Base-by-base conservation (phyloP, 2,329 filamentous ascomycete species). In the Teratosphaeria zuluensis region DNA sequence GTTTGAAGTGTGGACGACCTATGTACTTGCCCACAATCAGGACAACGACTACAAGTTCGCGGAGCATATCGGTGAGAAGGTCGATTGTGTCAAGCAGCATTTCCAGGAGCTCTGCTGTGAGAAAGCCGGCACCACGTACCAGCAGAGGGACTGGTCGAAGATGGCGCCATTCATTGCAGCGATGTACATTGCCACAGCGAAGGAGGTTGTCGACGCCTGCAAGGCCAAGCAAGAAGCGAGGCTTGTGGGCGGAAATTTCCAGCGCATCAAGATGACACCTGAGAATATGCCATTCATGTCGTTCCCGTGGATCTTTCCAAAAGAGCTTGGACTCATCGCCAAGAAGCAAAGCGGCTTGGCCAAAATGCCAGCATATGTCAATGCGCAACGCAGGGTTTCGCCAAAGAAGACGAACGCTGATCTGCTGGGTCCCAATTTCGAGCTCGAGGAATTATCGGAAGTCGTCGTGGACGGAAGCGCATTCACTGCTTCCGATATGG, bases 1-100 rank as follows among this genome's bases (percentile, higher is more conserved):
- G 67, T 96, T 96, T 64, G 94, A 99, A 72, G 82, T 95, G 11
- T 96, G 87, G 85, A 87, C 90, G 0, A 86, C 89, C 0, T 97
- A 96, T 71, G 84, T 92, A 1, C 78, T 97, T 59, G 81, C 82
- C 1, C 89, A 88, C 68, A 88, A 89, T 8, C 80, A 84, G 0
- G 81, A 89, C 35, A 83, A 80, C 8, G 89, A 94, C 63, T 97
- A 95, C 76, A 95, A 94, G 68, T 83, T 91, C 54, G 86, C 91
- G 54, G 92, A 99, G 72, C 87, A 89, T 16, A 84, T 97, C 33
- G 88, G 88, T 0, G 78, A 80, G 4, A 83, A 92, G 21, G 82
- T 87, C 1, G 77, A 77, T 1, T 77, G 78, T 0, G 75, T 97
- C 31, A 89, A 86, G 66, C 78, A 87, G 7, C 80, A 84, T 7